phyloP scores from a whole-genome alignment of 352 stramenopile species.

The Phytopythium chamaehyphon region DNA sequence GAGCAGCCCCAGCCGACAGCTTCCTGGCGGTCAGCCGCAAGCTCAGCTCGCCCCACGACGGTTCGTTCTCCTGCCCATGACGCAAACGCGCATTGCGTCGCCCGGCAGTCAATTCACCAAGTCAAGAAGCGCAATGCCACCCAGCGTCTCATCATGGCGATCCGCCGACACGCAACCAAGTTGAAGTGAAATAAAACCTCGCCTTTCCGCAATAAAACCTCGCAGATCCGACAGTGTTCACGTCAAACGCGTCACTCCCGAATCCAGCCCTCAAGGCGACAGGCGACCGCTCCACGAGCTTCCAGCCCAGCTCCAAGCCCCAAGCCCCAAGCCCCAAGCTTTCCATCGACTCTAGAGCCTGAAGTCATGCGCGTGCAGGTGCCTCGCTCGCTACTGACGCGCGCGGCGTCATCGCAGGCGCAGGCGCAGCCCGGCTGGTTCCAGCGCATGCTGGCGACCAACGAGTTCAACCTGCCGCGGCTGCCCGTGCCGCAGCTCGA shows the following conservation, averaged over 20 bases:
- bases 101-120: not conserved
- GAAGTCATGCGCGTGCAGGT: not conserved
- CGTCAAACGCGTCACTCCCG: not conserved
- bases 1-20: constrained; percentile 10
- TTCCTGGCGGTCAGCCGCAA: constrained; percentile 20
- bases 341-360: too few species aligned
- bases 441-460: constrained; percentile 67
- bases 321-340: too few species aligned
- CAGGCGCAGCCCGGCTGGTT: constrained; percentile 56
- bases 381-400: constrained; percentile 3
- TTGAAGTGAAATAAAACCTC: constrained; percentile 36
- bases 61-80: constrained; percentile 21
- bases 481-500: constrained; percentile 88
- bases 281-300: too few species aligned
- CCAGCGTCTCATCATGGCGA: constrained; percentile 10
- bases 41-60: constrained; percentile 14
- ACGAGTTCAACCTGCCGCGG: constrained; percentile 72
- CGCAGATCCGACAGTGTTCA: too few species aligned
- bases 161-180: constrained; percentile 9
- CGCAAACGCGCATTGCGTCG: not conserved
- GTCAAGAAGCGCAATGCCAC: constrained; percentile 3
- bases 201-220: not conserved
- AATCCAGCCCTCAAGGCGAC: constrained; percentile 3
- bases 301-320: too few species aligned
- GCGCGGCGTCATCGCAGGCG: constrained; percentile 4